phyloP scores from a whole-genome alignment of 108 stramenopile species.

The Phaeodactylum tricornutum region DNA sequence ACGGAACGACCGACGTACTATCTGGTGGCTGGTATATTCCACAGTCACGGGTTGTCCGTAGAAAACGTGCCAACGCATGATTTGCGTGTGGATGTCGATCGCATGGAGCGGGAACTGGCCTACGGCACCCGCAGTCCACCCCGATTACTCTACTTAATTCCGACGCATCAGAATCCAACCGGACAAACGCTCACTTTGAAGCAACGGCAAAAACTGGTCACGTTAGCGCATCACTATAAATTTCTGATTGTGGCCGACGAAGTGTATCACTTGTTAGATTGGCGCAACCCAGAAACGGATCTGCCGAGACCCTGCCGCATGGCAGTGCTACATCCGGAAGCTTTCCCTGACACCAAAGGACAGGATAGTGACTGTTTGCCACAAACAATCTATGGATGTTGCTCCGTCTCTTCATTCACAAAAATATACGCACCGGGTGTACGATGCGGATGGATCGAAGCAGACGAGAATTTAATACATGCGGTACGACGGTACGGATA shows the following conservation, averaged over 20 bases:
- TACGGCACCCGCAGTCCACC: constrained; percentile 10
- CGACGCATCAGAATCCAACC: constrained; percentile 67
- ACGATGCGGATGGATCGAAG: constrained; percentile 65
- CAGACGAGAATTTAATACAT: constrained; percentile 29
- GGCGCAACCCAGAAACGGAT: constrained; percentile 9
- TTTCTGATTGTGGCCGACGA: constrained; percentile 55
- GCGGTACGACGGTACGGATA: constrained; percentile 35
- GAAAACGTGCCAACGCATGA: constrained; percentile 37
- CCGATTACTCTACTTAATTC: constrained; percentile 56
- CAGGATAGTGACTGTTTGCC: neutral
- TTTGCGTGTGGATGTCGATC: constrained; percentile 30
- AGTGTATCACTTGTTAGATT: constrained; percentile 69
- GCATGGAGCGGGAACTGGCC: constrained; percentile 20
- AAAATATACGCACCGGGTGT: constrained; percentile 66
- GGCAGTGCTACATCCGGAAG: no score
- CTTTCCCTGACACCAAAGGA: constrained; percentile 15
- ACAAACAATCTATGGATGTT: constrained; percentile 27
- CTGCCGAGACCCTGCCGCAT: constrained; percentile 39
- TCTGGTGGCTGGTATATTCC: constrained; percentile 42
- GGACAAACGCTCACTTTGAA: constrained; percentile 33
- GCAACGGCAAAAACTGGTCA: constrained; percentile 27
- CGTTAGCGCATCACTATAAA: constrained; percentile 33
- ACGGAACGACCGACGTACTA: constrained; percentile 62
- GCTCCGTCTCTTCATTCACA: constrained; percentile 64
- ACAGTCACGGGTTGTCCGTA: constrained; percentile 34